A percentile compares a stretch with the other conserved stretches of the same genome.
These are phyloP conservation scores for Dimargaris xerosporica DNA, from an alignment of 192 early-diverging fungal genomes.

Conservation along the genomic window DNA sequence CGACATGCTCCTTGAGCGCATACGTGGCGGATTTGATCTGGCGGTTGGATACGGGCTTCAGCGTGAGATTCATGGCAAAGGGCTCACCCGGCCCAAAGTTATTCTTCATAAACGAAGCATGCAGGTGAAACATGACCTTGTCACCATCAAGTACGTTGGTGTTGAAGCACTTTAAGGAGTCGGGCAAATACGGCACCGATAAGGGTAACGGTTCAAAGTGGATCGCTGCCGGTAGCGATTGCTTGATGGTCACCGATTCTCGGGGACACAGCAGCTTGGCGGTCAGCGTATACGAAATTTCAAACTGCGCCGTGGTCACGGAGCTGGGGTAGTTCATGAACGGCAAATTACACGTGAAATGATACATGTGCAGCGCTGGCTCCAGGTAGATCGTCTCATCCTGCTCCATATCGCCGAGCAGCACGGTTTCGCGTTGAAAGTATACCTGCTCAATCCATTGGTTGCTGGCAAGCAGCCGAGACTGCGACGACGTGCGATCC, in stretches of 20 bases:
- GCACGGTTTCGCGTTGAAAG: neutral
- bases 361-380: conserved; percentile 7
- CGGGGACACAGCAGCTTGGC: neutral
- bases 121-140: conserved; percentile 1
- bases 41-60: neutral
- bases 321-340: conserved; percentile 11
- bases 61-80: neutral
- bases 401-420: neutral
- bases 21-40: neutral
- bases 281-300: conserved; percentile 8
- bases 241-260: neutral
- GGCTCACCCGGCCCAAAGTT: conserved; percentile 9
- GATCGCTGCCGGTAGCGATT: neutral
- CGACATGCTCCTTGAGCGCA: neutral
- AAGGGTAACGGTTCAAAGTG: conserved; percentile 8
- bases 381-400: neutral
- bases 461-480: neutral
- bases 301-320: conserved; percentile 1
- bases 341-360: conserved; percentile 4
- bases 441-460: conserved; percentile 9
- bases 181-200: neutral
- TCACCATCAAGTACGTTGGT: conserved; percentile 8
- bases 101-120: conserved; percentile 9
- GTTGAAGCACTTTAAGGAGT: neutral
- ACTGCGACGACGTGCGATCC: neutral